Conservation (phyloP, 2,329 filamentous ascomycete genomes). For the Fusarium nisikadoi region DNA sequence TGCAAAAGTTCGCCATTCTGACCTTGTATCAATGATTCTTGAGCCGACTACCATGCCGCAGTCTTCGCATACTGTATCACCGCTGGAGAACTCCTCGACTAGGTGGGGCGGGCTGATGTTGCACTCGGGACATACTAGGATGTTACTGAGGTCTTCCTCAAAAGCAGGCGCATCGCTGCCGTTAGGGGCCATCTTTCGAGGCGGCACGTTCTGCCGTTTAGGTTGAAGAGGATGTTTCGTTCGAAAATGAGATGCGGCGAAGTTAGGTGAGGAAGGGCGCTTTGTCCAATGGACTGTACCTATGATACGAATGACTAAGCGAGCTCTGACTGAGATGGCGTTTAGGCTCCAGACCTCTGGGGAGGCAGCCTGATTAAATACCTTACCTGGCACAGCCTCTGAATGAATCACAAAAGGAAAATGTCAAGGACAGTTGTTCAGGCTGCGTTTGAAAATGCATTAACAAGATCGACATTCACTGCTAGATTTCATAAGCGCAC, state of each 20-base stretch:
- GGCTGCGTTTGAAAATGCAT: neutral
- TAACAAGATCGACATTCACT: neutral
- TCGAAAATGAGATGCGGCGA: slow-evolving; percentile 29
- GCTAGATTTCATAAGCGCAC: neutral
- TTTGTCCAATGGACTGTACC: slow-evolving; percentile 15
- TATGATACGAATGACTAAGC: slow-evolving; percentile 30
- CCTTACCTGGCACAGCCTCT: neutral
- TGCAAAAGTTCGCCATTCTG: slow-evolving; percentile 98
- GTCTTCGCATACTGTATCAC: slow-evolving; percentile 91
- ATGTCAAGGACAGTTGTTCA: neutral
- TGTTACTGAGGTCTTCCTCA: slow-evolving; percentile 87
- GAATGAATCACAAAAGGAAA: neutral
- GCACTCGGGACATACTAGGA: slow-evolving; percentile 90
- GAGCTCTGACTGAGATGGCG: neutral
- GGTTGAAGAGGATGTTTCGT: slow-evolving; percentile 48
- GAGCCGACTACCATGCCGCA: slow-evolving; percentile 92
- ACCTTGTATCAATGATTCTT: slow-evolving; percentile 93
- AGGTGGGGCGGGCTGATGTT: slow-evolving; percentile 91
- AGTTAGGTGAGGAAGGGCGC: slow-evolving; percentile 19
- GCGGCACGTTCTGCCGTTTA: slow-evolving; percentile 55
- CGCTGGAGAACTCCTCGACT: slow-evolving; percentile 89
- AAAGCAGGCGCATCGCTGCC: slow-evolving; percentile 58
- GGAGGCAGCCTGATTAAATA: neutral
- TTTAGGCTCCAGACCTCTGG: neutral
- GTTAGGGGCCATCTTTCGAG: slow-evolving; percentile 59